Conservation (phyloP, 2,329 filamentous ascomycete species). For the Acrocalymma vagum region DNA sequence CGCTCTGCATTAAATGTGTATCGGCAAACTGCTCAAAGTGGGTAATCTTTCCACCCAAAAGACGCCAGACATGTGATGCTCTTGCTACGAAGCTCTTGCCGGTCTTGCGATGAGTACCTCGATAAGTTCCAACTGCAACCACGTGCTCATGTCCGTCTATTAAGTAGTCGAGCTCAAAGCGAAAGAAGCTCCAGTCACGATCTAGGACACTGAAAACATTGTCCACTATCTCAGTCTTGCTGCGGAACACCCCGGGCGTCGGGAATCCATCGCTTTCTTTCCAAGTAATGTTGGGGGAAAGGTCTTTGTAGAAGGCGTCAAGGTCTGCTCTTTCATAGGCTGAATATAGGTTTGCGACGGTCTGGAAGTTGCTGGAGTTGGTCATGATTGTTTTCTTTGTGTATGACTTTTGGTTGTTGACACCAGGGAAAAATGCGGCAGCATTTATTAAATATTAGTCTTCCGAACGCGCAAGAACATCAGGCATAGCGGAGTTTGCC, state of each 20-base stretch:
- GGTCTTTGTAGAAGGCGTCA: constrained; percentile 1
- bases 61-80: constrained; percentile 3
- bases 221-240: constrained; percentile 1
- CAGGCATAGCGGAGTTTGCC: no score
- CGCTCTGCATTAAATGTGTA: constrained; percentile 27
- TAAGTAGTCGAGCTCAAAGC: constrained; percentile 22
- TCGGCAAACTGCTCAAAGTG: constrained; percentile 72
- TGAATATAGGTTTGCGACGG: constrained; percentile 1
- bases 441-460: no score
- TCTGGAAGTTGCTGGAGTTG: constrained; percentile 1
- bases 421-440: no score
- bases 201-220: constrained; percentile 1
- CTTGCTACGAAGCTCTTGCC: constrained; percentile 2
- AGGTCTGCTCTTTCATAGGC: neutral
- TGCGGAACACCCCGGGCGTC: constrained; percentile 1
- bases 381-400: neutral
- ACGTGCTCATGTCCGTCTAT: constrained; percentile 67
- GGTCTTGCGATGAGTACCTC: constrained; percentile 1
- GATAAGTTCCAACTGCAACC: constrained; percentile 49
- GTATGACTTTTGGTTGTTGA: no score
- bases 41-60: constrained; percentile 61
- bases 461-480: no score
- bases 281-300: constrained; percentile 1
- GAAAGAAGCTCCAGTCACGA: constrained; percentile 11
- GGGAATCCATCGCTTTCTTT: constrained; percentile 3